Conservation (phyloP, 2,329 filamentous ascomycete genomes). For the Aspergillus tanneri region DNA sequence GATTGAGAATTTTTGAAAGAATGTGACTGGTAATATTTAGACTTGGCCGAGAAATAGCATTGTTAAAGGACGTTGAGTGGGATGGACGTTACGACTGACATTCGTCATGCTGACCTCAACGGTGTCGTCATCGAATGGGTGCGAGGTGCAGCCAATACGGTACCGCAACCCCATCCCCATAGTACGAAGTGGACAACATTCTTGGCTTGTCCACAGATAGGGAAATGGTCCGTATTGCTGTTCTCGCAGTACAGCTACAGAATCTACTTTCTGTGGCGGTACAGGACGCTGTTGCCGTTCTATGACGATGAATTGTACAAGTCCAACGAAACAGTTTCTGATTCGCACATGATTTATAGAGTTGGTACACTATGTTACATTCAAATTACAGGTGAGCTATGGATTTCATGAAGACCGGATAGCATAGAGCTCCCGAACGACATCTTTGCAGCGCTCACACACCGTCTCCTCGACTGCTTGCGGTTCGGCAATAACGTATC, state of each 20-base stretch:
- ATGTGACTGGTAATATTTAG: too few relatives aligned
- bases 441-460: constrained; percentile 71
- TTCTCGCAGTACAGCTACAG: not conserved
- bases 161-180: not conserved
- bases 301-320: too few relatives aligned
- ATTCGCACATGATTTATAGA: too few relatives aligned
- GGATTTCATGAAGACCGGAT: not conserved
- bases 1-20: too few relatives aligned
- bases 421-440: constrained; percentile 45
- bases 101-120: constrained; percentile 32
- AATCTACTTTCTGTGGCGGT: too few relatives aligned
- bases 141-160: constrained; percentile 10
- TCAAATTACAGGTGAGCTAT: too few relatives aligned
- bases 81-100: constrained; percentile 11
- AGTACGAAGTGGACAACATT: not conserved
- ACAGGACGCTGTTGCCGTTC: too few relatives aligned
- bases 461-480: constrained; percentile 57
- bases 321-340: too few relatives aligned
- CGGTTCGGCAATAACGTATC: constrained; percentile 63
- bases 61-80: not conserved
- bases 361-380: not conserved
- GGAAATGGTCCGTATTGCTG: not conserved
- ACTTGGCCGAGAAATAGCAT: too few relatives aligned
- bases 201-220: not conserved
- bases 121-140: constrained; percentile 24